phyloP scores from a whole-genome alignment of 805 yeast species.

The Yarrowia sp. region DNA sequence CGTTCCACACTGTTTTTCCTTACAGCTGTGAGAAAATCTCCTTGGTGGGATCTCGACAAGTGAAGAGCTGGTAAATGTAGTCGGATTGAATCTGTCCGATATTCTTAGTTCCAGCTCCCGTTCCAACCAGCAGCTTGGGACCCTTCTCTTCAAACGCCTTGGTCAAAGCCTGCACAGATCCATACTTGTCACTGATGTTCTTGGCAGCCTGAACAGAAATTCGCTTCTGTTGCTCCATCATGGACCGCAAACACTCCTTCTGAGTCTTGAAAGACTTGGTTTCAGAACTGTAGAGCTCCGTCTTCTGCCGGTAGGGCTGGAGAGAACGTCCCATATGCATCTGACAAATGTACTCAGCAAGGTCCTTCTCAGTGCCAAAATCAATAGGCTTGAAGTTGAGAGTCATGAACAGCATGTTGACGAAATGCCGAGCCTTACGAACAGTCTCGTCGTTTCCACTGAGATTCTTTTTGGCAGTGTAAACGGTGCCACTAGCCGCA shows the following conservation, averaged over 20 bases:
- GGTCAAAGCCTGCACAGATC: not conserved
- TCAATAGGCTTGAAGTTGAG: not conserved
- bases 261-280: constrained; percentile 2
- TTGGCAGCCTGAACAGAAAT: not conserved
- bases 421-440: not conserved
- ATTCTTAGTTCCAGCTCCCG: not conserved
- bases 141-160: constrained; percentile 9
- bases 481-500: not conserved
- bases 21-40: constrained; percentile 2
- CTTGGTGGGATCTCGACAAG: constrained; percentile 15
- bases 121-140: constrained; percentile 3
- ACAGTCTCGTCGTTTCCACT: not conserved
- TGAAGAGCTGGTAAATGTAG: constrained; percentile 10
- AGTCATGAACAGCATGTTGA: not conserved
- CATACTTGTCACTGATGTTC: not conserved
- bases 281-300: constrained; percentile 6
- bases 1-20: not conserved
- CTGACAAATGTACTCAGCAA: constrained; percentile 12
- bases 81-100: not conserved
- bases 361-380: constrained; percentile 3
- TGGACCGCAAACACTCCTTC: constrained; percentile 7
- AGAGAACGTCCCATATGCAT: constrained; percentile 4
- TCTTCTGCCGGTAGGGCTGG: constrained; percentile 9
- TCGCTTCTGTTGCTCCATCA: constrained; percentile 22
- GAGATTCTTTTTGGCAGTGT: not conserved